phyloP scores from a whole-genome alignment of 306 rosid genomes.

The Medicago ruthenica region DNA sequence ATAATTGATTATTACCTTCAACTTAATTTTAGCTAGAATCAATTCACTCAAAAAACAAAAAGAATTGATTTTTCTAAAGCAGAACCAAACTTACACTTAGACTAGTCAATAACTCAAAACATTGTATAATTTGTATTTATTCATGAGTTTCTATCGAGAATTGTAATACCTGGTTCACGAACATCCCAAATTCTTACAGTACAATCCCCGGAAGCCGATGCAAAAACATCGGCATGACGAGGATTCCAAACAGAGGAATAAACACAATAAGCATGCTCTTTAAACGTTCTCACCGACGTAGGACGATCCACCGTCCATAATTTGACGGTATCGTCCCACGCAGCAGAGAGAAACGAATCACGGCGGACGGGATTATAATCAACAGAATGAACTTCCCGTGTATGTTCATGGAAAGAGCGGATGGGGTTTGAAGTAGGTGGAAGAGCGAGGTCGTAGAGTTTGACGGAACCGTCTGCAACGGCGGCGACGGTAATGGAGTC shows the following conservation, averaged over 20 bases:
- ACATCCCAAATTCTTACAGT: slow-evolving; percentile 92
- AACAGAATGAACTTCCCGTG: slow-evolving; percentile 83
- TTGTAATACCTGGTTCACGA: slow-evolving; percentile 59
- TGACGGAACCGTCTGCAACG: slow-evolving; percentile 91
- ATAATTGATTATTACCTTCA: too few species aligned
- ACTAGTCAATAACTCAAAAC: too few species aligned
- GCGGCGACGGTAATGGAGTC: slow-evolving; percentile 87
- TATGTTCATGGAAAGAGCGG: slow-evolving; percentile 89
- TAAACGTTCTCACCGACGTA: slow-evolving; percentile 78
- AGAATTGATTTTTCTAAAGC: too few species aligned
- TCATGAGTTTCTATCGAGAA: too few species aligned
- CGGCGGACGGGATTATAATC: slow-evolving; percentile 95
- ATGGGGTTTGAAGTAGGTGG: slow-evolving; percentile 80
- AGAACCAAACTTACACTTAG: too few species aligned
- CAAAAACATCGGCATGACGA: slow-evolving; percentile 88
- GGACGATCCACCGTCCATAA: slow-evolving; percentile 92
- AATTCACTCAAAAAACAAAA: too few species aligned
- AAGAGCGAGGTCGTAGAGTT: slow-evolving; percentile 81
- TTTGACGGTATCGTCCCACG: slow-evolving; percentile 92
- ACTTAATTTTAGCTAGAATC: too few species aligned
- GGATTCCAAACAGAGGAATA: slow-evolving; percentile 94
- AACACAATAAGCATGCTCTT: slow-evolving; percentile 92
- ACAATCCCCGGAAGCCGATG: slow-evolving; percentile 95
- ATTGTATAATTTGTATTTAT: too few species aligned
- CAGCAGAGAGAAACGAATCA: slow-evolving; percentile 85